Evolutionary conservation across 257 asterid genomes (phyloP), one percentile per base, ranked within the genome.

Genomic region (Salvia miltiorrhiza): DNA sequence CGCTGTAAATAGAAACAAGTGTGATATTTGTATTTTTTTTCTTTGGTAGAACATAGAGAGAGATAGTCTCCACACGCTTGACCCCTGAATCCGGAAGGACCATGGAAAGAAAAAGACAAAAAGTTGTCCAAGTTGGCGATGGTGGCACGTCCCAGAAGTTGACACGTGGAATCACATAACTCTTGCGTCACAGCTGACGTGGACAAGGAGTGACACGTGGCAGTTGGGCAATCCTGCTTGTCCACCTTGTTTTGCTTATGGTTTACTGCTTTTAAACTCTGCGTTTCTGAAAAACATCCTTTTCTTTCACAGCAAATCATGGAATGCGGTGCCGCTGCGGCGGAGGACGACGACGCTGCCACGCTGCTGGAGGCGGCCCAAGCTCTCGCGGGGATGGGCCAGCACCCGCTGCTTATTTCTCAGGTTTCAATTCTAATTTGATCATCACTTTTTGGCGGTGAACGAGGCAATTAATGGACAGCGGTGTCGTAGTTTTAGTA

Each of bases 311-410:
- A 69, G 55, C 2, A 16, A 5, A 55, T 9, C 45, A 65, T 69
- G 79, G 73, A 70, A 67, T 49, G 74, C 61, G 35, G 61, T 30
- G 75, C 41, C 10, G 73, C 35, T 41, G 72, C 32, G 49, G 70
- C 56, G 68, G 58, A 12, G 43, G 43, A 4, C 19, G 55, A 40
- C 1, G 40, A 17, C 4, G 50, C 43, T 21, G 63, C 20, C 21
- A 60, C 35, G 74, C 57, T 49, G 72, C 73, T 76, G 71, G 88
- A 79, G 65, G 88, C 92, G 3, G 92, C 88, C 65, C 86, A 80
- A 43, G 83, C 85, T 32, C 80, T 88, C 21, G 81, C 87, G 1
- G 79, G 65, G 7, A 60, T 88, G 73, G 85, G 82, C 7, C 35
- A 30, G 7, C 35, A 30, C 5, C 58, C 14, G 67, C 58, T 19